Evolutionary conservation across 257 asterid species (phyloP), one percentile per base, ranked within the genome.

Genomic region (Fraxinus excelsior): DNA sequence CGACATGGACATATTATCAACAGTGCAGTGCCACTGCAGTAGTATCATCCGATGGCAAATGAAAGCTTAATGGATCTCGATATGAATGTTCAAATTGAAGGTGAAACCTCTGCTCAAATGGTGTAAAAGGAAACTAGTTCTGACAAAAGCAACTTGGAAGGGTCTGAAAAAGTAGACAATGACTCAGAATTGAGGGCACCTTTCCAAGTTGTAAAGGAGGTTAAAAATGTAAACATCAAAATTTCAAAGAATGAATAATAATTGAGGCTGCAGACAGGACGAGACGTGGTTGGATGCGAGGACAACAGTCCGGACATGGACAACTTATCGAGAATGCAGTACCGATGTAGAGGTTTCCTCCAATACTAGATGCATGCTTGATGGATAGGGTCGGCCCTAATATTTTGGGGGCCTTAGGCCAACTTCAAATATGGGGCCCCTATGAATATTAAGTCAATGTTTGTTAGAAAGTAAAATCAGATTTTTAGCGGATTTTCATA

Each of bases 281-380:
- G 51, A 46, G 56, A 14, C n/a, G 6, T 46, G 56, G 7, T 46
- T 46, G 14, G 0, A 46, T 46, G 21, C 0, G 90, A 91, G 81
- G 90, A 62, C 25, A 91, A 89, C 37, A 76, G 85, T 13, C 87
- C 86, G 84, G 91, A 51, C 73, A 82, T 0, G 93, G 88, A 16
- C 87, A 86, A 66, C 60, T 75, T 14, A 19, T 11, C 18, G 21
- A 68, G 29, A 40, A 29, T 37, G 72, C 80, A 3, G 35, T 72
- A 25, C 86, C 84, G 0, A 60, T 71, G 46, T 90, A 83, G 71
- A 88, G 74, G 71, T 74, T 58, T 60, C 82, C 83, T 16, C 72
- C 78, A 21, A 32, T 58, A 32, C 74, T 78, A 7, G 74, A 80
- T 9, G 64, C 56, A 2, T 35, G 62, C 68, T 18, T 74, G 72